Percentiles rank a stretch among this genome's conserved stretches.
These are phyloP conservation scores for Sphagnum tenellum DNA, from an alignment of 225 moss, liverwort and hornwort genomes.

Conservation along the genomic window DNA sequence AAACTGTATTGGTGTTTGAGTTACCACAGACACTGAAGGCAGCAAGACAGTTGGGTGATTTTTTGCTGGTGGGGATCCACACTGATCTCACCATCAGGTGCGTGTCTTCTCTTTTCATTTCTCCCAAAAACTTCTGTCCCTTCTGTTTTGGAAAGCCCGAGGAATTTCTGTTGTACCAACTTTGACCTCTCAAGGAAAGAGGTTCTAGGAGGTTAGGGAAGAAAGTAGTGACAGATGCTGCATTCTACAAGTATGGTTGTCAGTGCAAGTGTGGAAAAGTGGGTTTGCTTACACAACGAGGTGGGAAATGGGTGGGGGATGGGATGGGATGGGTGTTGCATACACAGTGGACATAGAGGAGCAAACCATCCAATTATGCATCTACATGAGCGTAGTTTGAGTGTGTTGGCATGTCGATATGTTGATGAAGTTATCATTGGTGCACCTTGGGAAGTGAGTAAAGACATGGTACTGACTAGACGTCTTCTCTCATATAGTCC, in stretches of 20 bases:
- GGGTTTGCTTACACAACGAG: no score
- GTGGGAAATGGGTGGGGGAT: no score
- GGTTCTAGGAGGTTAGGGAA: no score
- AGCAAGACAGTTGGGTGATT: slow-evolving; percentile 74
- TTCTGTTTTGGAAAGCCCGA: no score
- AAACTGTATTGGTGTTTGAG: no score
- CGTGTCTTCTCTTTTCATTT: neutral
- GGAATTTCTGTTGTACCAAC: no score
- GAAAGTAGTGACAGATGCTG: no score
- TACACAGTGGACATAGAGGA: slow-evolving; percentile 70
- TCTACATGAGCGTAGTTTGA: slow-evolving; percentile 90
- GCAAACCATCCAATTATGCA: slow-evolving; percentile 96
- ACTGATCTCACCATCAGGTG: slow-evolving; percentile 91
- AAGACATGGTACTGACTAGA: slow-evolving; percentile 66
- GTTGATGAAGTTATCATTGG: slow-evolving; percentile 97
- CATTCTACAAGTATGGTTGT: no score
- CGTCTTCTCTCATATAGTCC: neutral
- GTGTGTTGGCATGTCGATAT: slow-evolving; percentile 83
- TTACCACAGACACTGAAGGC: slow-evolving; percentile 58
- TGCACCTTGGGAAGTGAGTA: slow-evolving; percentile 95
- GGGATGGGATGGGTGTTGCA: no score
- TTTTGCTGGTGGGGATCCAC: slow-evolving; percentile 88
- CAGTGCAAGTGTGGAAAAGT: no score
- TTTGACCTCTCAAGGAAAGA: no score
- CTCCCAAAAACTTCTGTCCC: neutral